phyloP scores from a whole-genome alignment of 78 protist species.

The Protostelium mycophagum region DNA sequence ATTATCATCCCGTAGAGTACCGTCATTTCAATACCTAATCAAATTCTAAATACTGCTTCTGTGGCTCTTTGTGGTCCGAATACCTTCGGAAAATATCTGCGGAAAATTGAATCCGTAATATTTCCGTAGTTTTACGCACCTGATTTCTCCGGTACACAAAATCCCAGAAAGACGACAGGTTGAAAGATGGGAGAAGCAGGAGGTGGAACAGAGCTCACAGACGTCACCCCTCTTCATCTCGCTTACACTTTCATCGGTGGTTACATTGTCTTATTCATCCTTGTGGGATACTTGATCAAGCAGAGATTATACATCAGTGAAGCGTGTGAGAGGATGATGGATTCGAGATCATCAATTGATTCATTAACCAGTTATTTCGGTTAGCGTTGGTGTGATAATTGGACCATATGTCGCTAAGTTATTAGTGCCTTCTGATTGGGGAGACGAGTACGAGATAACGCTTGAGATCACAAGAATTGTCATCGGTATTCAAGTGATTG shows the following conservation, averaged over 20 bases:
- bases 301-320: not conserved
- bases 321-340: not conserved
- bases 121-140: no score
- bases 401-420: not conserved
- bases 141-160: no score
- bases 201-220: no score
- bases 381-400: not conserved
- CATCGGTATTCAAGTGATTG: not conserved
- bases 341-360: not conserved
- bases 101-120: no score
- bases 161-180: no score
- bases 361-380: not conserved
- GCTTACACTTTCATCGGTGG: not conserved
- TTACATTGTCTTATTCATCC: not conserved
- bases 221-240: not conserved
- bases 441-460: not conserved
- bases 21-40: no score
- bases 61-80: no score
- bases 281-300: not conserved
- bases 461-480: not conserved
- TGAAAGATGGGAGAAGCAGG: no score
- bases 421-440: not conserved
- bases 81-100: no score
- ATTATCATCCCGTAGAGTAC: no score
- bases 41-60: no score